Conservation (phyloP, 176 grass and related monocot genomes). For the Melocanna baccifera region DNA sequence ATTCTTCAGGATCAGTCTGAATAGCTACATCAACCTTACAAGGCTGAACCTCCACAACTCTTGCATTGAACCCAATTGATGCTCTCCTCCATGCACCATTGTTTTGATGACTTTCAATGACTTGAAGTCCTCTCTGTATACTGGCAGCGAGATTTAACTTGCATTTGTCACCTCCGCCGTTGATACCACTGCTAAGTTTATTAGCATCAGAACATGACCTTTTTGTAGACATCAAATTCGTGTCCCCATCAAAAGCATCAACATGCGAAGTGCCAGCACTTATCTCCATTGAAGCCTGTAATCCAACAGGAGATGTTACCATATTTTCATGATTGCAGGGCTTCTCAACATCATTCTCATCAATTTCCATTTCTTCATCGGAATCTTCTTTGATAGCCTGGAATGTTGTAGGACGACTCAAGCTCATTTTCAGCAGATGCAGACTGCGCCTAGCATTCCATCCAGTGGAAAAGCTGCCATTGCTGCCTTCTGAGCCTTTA, state of each 20-base stretch:
- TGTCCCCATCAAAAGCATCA: slow-evolving; percentile 36
- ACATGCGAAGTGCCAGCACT: slow-evolving; percentile 23
- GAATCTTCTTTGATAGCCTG: slow-evolving; percentile 80
- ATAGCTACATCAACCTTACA: slow-evolving; percentile 72
- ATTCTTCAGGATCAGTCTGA: slow-evolving; percentile 69
- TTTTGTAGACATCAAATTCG: slow-evolving; percentile 29
- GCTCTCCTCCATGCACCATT: slow-evolving; percentile 67
- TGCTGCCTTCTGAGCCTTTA: slow-evolving; percentile 41
- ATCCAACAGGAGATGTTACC: slow-evolving; percentile 30
- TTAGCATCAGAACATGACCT: slow-evolving; percentile 40
- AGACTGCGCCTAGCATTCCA: slow-evolving; percentile 83
- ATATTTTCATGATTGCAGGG: slow-evolving; percentile 37
- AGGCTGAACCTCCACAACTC: slow-evolving; percentile 63
- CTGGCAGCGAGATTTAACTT: slow-evolving; percentile 69
- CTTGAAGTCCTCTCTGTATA: slow-evolving; percentile 80
- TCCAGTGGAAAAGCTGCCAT: slow-evolving; percentile 51
- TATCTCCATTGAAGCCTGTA: slow-evolving; percentile 19
- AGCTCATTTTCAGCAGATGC: slow-evolving; percentile 86
- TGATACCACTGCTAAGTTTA: slow-evolving; percentile 1
- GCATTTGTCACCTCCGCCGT: slow-evolving; percentile 19
- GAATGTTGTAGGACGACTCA: slow-evolving; percentile 61
- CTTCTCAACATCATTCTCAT: slow-evolving; percentile 87
- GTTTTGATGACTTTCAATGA: slow-evolving; percentile 65
- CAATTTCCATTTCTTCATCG: slow-evolving; percentile 98
- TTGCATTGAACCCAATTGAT: slow-evolving; percentile 69